Conservation (phyloP, 768 basidiomycete species). For the Lactarius evosmus region DNA sequence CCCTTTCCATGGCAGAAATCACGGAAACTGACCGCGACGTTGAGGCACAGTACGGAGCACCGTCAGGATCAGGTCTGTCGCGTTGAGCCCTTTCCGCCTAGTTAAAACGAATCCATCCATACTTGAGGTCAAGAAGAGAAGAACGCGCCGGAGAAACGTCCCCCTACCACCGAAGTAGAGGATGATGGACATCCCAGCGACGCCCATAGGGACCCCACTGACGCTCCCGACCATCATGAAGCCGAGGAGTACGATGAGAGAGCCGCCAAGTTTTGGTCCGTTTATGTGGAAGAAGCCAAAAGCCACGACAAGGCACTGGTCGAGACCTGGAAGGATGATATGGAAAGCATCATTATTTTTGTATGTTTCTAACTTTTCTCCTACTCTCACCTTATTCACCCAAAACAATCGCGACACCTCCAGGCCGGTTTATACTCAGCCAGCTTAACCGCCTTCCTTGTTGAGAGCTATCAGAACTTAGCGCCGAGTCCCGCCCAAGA, state of each 20-base stretch:
- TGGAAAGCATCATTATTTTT: slow-evolving; percentile 43
- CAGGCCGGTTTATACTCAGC: slow-evolving; percentile 25
- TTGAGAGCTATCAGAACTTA: slow-evolving; percentile 14
- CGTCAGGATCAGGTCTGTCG: background rate
- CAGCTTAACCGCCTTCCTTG: slow-evolving; percentile 20
- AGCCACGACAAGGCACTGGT: slow-evolving; percentile 36
- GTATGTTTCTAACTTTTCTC: slow-evolving; percentile 29
- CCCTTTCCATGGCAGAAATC: slow-evolving; percentile 5
- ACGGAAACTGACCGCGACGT: background rate
- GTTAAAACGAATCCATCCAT: background rate
- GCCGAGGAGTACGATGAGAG: slow-evolving; percentile 37
- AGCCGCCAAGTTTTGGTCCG: slow-evolving; percentile 40
- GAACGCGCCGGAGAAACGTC: background rate
- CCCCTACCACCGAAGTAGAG: background rate
- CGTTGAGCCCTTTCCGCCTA: too few species aligned
- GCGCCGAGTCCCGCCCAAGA: background rate
- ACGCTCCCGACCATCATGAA: background rate
- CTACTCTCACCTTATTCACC: background rate
- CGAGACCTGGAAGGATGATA: slow-evolving; percentile 41
- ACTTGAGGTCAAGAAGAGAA: background rate
- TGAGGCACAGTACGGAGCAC: slow-evolving; percentile 1
- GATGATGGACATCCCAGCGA: background rate
- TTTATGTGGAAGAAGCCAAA: slow-evolving; percentile 38
- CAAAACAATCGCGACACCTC: too few species aligned
- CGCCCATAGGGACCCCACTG: background rate